Base-by-base conservation (phyloP, 2,329 filamentous ascomycete genomes). In the Fusarium zealandicum region DNA sequence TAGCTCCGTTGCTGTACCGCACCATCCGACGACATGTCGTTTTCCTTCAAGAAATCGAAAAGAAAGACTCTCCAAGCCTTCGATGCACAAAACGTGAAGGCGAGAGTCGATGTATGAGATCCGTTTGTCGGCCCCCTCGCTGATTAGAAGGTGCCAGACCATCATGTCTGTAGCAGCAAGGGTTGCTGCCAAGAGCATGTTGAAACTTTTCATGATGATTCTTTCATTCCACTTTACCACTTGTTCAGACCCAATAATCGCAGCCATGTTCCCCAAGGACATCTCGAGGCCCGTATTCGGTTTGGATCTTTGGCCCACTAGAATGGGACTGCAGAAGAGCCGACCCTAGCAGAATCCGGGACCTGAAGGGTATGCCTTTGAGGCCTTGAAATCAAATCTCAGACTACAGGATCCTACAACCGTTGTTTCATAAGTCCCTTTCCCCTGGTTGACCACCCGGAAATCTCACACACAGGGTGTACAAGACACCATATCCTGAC, bases 1-100 rank as follows among this genome's bases (percentile, higher is more conserved):
- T 1, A 22, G 10, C 11, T 60, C 46, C 16, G 39, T 60, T 0
- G 39, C 46, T 45, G 48, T 45, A 3, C 38, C 4, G 16, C 55
- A 56, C 57, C 55, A 60, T 6, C 57, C 57, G 5, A 59, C 7
- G 4, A 60, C 14, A 6, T 60, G 57, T 0, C 57, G 46, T 10
- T 44, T 59, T 2, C n/a, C 12, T 28, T 56, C 43, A 10, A 60
- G 13, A 2, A 16, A 7, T 2, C 20, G 27, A 4, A 60, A 46
- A 1, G 27, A 36, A 16, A 44, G 20, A 1, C n/a, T 42, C 0
- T 36, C 39, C 4, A 27, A 36, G 14, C 5, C 0, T 7, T 5
- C 12, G 2, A 25, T n/a, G 3, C 16, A 6, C 13, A 55, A 5
- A 1, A 11, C 7, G n/a, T 55, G 35, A 0, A 60, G 38, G 1